These are phyloP conservation scores for Dittrichia graveolens DNA, from an alignment of 129 eudicot genomes.

Conservation along the genomic window DNA sequence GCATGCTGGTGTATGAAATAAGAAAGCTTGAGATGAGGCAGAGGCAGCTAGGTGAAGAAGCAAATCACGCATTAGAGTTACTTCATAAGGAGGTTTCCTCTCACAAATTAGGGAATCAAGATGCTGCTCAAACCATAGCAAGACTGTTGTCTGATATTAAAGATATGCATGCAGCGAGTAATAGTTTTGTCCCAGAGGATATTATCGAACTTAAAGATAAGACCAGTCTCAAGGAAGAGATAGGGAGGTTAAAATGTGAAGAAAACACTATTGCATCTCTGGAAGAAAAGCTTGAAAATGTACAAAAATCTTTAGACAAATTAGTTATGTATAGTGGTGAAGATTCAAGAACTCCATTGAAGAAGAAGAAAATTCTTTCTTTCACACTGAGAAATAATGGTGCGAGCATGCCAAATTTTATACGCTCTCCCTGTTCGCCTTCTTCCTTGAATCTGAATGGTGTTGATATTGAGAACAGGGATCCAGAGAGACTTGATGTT, in stretches of 20 bases:
- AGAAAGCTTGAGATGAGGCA: constrained; percentile 87
- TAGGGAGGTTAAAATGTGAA: constrained; percentile 64
- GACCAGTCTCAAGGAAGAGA: constrained; percentile 77
- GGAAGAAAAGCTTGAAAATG: constrained; percentile 89
- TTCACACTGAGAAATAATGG: constrained; percentile 60
- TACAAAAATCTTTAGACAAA: constrained; percentile 72
- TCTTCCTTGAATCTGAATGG: constrained; percentile 49
- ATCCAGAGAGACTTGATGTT: constrained; percentile 46
- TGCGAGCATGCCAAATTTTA: constrained; percentile 63
- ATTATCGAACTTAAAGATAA: constrained; percentile 45
- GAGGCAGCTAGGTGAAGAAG: constrained; percentile 94
- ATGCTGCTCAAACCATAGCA: constrained; percentile 66
- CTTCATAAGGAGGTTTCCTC: constrained; percentile 84
- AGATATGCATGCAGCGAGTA: constrained; percentile 54
- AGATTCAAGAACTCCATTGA: constrained; percentile 55
- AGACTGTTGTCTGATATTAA: constrained; percentile 79
- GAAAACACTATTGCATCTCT: constrained; percentile 61
- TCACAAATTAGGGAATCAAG: constrained; percentile 65
- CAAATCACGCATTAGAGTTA: constrained; percentile 74
- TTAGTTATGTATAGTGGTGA: constrained; percentile 55
- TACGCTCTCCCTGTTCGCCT: constrained; percentile 85
- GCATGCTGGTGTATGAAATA: constrained; percentile 75
- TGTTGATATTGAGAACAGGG: constrained; percentile 63
- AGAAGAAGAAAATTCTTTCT: constrained; percentile 60
- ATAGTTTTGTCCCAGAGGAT: constrained; percentile 42